Conservation (phyloP, 208 protist species). For the Crithidia expoeki region DNA sequence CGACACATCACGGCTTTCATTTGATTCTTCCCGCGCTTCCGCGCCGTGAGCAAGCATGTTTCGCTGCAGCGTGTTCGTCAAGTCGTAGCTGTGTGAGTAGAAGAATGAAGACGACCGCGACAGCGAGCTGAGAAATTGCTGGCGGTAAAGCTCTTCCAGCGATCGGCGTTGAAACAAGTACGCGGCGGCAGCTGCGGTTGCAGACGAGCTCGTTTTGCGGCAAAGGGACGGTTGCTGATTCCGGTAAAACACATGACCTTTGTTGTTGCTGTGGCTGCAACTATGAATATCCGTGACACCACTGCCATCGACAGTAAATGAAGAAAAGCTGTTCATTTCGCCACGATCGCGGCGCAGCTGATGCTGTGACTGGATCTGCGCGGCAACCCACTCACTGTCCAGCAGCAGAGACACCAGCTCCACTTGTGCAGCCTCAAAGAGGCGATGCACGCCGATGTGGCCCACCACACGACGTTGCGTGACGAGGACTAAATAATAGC, state of each 20-base stretch:
- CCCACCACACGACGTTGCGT: constrained; percentile 81
- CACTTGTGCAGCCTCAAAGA: constrained; percentile 92
- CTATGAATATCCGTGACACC: background rate
- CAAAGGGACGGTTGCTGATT: background rate
- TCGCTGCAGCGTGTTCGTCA: constrained; percentile 94
- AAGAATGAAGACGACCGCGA: constrained; percentile 89
- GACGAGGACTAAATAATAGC: constrained; percentile 94
- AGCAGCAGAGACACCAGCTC: constrained; percentile 54
- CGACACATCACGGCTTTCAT: background rate
- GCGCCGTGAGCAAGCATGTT: constrained; percentile 80
- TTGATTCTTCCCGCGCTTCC: background rate
- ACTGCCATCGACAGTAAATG: background rate
- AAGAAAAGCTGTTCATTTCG: background rate
- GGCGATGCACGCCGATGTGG: constrained; percentile 80
- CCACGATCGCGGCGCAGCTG: constrained; percentile 9
- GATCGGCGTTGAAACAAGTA: constrained; percentile 28
- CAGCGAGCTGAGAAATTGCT: constrained; percentile 65
- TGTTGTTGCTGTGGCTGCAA: background rate
- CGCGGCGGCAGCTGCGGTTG: constrained; percentile 12
- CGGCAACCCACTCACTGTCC: constrained; percentile 23
- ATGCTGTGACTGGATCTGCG: constrained; percentile 5
- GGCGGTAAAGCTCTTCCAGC: constrained; percentile 71
- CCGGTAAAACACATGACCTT: background rate
- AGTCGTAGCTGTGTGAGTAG: constrained; percentile 96
- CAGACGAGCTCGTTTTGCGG: constrained; percentile 4